These are phyloP conservation scores for Cinnamomum micranthum DNA, from an alignment of 164 flowering plant species.

Conservation along the genomic window DNA sequence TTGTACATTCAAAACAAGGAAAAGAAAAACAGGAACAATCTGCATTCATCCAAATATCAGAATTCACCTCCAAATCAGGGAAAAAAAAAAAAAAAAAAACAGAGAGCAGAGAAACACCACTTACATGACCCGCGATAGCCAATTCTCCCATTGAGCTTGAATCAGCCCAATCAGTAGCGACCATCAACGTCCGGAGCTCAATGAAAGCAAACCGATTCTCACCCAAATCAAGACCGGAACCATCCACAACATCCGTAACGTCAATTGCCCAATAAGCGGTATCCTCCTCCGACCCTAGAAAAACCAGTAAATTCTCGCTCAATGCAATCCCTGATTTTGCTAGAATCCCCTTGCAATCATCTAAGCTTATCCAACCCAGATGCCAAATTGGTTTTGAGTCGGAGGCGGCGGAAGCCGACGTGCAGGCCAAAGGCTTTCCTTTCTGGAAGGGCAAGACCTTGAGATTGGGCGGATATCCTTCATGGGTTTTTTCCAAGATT, in stretches of 20 bases:
- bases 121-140: constrained; percentile 94
- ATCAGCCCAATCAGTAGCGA: constrained; percentile 91
- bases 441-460: constrained; percentile 50
- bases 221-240: constrained; percentile 39
- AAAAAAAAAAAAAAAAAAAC: neutral
- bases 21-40: neutral
- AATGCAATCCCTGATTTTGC: constrained; percentile 34
- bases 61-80: neutral
- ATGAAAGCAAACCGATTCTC: constrained; percentile 47
- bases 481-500: constrained; percentile 25
- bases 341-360: constrained; percentile 43
- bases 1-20: neutral
- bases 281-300: constrained; percentile 50
- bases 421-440: constrained; percentile 68
- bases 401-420: constrained; percentile 13
- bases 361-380: constrained; percentile 73
- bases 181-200: constrained; percentile 88
- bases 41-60: neutral
- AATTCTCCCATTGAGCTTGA: constrained; percentile 61
- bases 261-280: constrained; percentile 79
- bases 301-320: constrained; percentile 57
- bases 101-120: constrained; percentile 14
- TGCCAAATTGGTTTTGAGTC: constrained; percentile 47
- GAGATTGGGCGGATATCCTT: constrained; percentile 22
- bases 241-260: constrained; percentile 33